phyloP scores from a whole-genome alignment of 352 stramenopile species.

The Phytophthora ohioensis region DNA sequence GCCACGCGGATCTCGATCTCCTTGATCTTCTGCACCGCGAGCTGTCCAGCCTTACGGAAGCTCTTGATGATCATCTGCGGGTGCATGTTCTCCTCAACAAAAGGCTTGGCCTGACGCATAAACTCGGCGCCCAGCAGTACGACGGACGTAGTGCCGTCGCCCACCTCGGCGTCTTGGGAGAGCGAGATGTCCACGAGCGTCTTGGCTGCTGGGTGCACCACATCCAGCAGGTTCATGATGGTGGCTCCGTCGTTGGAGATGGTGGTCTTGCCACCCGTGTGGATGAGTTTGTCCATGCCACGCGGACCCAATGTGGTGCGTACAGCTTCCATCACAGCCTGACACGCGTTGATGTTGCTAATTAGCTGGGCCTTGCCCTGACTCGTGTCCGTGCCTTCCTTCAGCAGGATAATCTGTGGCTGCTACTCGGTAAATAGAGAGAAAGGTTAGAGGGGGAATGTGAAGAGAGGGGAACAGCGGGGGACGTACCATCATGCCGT shows the following conservation, averaged over 20 bases:
- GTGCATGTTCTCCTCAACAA: conserved; percentile 98
- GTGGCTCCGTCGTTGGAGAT: conserved; percentile 99
- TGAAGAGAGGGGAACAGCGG: neutral
- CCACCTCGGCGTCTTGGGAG: conserved; percentile 91
- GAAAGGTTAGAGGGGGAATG: neutral
- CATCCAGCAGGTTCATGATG: conserved; percentile 99
- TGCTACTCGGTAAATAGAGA: conserved; percentile 55
- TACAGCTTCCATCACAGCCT: conserved; percentile 98
- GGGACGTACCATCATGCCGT: conserved; percentile 53
- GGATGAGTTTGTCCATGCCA: conserved; percentile 99
- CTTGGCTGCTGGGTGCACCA: conserved; percentile 98
- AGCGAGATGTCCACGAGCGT: conserved; percentile 98
- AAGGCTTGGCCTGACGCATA: conserved; percentile 97
- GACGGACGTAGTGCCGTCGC: conserved; percentile 97
- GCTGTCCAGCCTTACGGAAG: conserved; percentile 84
- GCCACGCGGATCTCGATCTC: conserved; percentile 88
- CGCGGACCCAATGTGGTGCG: conserved; percentile 97
- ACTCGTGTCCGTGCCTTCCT: conserved; percentile 99
- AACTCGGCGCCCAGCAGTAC: conserved; percentile 98
- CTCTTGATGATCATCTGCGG: conserved; percentile 93
- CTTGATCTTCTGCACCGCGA: conserved; percentile 89
- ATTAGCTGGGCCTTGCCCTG: conserved; percentile 97
- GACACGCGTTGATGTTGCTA: conserved; percentile 90
- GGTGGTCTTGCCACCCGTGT: conserved; percentile 92
- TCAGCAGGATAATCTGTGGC: conserved; percentile 98